Conservation (phyloP, 768 basidiomycete genomes). For the Gelatoporia subvermispora region DNA sequence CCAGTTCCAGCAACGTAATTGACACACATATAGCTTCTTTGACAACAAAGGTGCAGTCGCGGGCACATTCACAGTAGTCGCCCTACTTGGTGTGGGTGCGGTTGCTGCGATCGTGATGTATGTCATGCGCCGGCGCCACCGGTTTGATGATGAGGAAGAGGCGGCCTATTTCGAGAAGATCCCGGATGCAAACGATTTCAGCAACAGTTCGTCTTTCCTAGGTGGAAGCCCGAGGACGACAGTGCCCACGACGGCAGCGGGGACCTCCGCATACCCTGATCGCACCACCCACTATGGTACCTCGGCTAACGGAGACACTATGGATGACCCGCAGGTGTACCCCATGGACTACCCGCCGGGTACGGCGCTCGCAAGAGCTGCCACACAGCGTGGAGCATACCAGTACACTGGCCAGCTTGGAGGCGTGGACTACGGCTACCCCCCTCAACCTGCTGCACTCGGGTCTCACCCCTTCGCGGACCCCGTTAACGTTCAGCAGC, state of each 20-base stretch:
- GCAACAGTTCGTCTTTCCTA: constrained; percentile 2
- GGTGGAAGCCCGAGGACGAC: background rate
- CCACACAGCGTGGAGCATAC: constrained; percentile 16
- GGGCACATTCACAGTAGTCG: constrained; percentile 39
- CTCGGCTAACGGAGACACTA: constrained; percentile 1
- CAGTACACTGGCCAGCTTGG: constrained; percentile 19
- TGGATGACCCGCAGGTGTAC: constrained; percentile 22
- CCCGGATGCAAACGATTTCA: constrained; percentile 8
- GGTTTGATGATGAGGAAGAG: constrained; percentile 23
- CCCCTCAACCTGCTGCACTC: constrained; percentile 4
- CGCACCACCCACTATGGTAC: constrained; percentile 23
- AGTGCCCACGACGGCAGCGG: constrained; percentile 11
- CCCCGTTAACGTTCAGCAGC: constrained; percentile 10
- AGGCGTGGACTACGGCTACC: constrained; percentile 5
- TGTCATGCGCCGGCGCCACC: constrained; percentile 25
- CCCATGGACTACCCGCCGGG: constrained; percentile 23
- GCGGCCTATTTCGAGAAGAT: constrained; percentile 26
- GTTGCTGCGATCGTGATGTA: constrained; percentile 26
- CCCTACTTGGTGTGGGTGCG: constrained; percentile 30
- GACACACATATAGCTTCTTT: constrained; percentile 36
- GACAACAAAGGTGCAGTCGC: constrained; percentile 42
- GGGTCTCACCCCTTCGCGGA: constrained; percentile 12
- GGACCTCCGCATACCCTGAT: constrained; percentile 20
- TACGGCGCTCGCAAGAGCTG: constrained; percentile 20
- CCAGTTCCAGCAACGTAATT: background rate